phyloP scores from a whole-genome alignment of 2,329 filamentous ascomycete genomes.

The Pseudogymnoascus sp. region DNA sequence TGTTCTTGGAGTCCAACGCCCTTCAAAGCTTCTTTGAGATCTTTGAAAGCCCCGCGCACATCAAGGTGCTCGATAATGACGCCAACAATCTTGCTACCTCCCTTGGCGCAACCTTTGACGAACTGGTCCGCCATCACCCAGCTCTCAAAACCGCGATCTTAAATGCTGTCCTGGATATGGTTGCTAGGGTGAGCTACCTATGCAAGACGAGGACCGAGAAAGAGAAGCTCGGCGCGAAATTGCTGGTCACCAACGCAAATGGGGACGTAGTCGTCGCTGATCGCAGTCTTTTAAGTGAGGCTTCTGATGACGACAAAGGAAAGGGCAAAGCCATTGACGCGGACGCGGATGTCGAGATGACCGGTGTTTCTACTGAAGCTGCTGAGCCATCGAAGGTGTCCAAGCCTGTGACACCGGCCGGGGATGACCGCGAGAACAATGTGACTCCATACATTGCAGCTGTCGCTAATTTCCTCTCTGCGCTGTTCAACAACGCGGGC shows the following conservation, averaged over 20 bases:
- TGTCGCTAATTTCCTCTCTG: slow-evolving; percentile 62
- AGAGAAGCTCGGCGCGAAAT: slow-evolving; percentile 67
- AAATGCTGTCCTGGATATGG: slow-evolving; percentile 80
- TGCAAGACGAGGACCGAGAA: slow-evolving; percentile 61
- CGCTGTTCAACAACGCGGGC: slow-evolving; percentile 24
- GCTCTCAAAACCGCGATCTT: slow-evolving; percentile 71
- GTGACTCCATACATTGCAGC: slow-evolving; percentile 57
- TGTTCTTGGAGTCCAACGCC: slow-evolving; percentile 76
- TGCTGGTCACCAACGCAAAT: slow-evolving; percentile 54
- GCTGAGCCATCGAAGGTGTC: slow-evolving; percentile 13
- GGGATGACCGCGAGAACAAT: slow-evolving; percentile 16
- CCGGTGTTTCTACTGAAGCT: slow-evolving; percentile 37
- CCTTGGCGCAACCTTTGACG: slow-evolving; percentile 82
- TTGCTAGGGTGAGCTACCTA: slow-evolving; percentile 68
- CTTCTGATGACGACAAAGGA: slow-evolving; percentile 33
- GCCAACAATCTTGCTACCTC: slow-evolving; percentile 58
- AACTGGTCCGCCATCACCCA: slow-evolving; percentile 89
- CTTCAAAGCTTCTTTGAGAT: slow-evolving; percentile 87
- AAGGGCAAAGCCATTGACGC: slow-evolving; percentile 23
- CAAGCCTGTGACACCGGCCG: slow-evolving; percentile 17
- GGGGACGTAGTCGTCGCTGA: slow-evolving; percentile 52
- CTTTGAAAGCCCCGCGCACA: slow-evolving; percentile 87
- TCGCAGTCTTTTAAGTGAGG: slow-evolving; percentile 24
- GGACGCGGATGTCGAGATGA: slow-evolving; percentile 60
- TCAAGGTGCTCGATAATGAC: slow-evolving; percentile 74